Base-by-base conservation (phyloP, 75 land plant species). In the Pinus taeda region DNA sequence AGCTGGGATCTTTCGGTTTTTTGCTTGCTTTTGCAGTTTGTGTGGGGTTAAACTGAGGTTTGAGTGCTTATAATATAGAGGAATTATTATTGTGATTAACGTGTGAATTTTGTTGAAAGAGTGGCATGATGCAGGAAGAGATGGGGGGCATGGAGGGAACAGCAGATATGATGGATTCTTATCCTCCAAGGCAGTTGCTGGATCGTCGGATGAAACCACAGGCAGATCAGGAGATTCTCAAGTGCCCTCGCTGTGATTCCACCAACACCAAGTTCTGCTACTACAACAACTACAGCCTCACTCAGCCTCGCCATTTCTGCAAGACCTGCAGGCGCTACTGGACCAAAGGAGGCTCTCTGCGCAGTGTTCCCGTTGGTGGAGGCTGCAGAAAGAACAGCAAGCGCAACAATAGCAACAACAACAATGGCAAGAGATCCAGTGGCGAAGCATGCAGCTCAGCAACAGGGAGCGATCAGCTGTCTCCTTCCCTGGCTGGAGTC, bases 221-320 rank as follows among this genome's bases (percentile, higher is more conserved):
- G 55, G 55, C 3, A 49, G 55, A 49, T 49, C 55, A 49, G 55
- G 55, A 49, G 55, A 49, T 49, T 49, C 55, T 49, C 55, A 49
- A 49, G 22, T 76, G 77, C 77, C 72, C 77, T 15, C 77, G 75
- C 2, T 76, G 77, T 33, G 72, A 76, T 21, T 69, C 75, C 4
- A 60, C 72, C n/a, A 65, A 76, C 72, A 76, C 77, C 39, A 76
- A 76, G 72, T 76, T 76, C 72, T 76, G 72, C 55, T 76, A 76
- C 72, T 76, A 76, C 77, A 76, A 76, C 77, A 76, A 76, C 72
- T 60, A 65, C 36, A 76, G 75, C 53, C 36, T 76, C 20, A 65
- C 39, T 17, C 77, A 76, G 55, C 77, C 77, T 5, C 45, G 77
- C 72, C 77, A 76, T 71, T 76, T 76, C 77, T 76, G 77, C 74